Evolutionary conservation across 2,329 filamentous ascomycete species (phyloP), one percentile per base, ranked within the genome.

Genomic region (Metarhizium rileyi): DNA sequence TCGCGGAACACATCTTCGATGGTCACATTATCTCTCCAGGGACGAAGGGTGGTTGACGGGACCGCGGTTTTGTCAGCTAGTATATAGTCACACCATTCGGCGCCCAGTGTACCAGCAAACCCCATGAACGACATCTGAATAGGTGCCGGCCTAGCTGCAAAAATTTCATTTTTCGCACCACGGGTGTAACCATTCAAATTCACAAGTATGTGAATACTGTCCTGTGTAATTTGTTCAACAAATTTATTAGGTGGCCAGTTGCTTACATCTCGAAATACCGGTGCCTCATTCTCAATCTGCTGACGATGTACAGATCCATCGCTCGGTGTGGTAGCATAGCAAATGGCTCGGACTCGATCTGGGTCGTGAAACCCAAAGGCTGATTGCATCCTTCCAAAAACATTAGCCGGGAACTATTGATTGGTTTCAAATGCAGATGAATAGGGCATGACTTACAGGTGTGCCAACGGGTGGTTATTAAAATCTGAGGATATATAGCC

Each of bases 121-220:
- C 93, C 93, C 93, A 98, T 98, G 61, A 98, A 98, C 0, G 93
- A 95, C 93, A 98, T 98, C 57, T 98, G 93, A 41, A 98, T 89
- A 0, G 93, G 93, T 2, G 90, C 90, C 16, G 93, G 89, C 25
- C 94, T 82, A 22, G 93, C 93, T 22, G 93, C 93, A 65, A 98
- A 98, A 4, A 98, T 85, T 63, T 98, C 93, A 59, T 98, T 98
- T 23, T 90, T 82, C n/a, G 93, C 93, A 27, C 93, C 93, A 48
- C 93, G 80, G 0, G 93, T 98, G 65, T 98, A 98, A 10, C 93
- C 93, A 60, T 98, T 98, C n/a, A 98, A 76, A 56, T 98, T 98
- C 59, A 98, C 83, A 20, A 98, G 76, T 40, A 98, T 93, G 62
- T 98, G 93, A 46, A 98, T 93, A 6, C 84, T 82, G 62, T 98